These are phyloP conservation scores for Fusarium sp. DNA, from an alignment of 2,329 filamentous ascomycete genomes.

Conservation along the genomic window DNA sequence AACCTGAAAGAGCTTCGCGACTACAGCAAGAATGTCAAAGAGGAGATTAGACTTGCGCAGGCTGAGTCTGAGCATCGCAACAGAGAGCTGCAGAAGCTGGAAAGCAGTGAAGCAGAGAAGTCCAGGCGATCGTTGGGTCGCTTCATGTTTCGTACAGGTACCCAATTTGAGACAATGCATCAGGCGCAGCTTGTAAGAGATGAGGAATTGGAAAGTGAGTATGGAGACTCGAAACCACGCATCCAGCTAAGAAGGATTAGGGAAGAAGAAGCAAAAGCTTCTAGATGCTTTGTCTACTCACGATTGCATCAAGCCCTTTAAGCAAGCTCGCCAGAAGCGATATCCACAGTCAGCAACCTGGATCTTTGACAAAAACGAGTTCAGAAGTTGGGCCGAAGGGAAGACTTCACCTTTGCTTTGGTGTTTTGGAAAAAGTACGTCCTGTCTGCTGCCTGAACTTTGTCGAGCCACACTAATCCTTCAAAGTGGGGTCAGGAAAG, in stretches of 20 bases:
- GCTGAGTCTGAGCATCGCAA: conserved; percentile 41
- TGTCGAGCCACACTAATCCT: accelerated
- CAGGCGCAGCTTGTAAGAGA: accelerated
- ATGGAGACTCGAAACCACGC: accelerated
- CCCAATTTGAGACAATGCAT: accelerated
- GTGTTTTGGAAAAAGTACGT: conserved; percentile 51
- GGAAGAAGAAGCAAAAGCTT: conserved; percentile 39
- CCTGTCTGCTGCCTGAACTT: too few relatives aligned
- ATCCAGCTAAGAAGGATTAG: neutral
- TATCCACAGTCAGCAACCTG: conserved; percentile 45
- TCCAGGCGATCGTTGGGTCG: accelerated
- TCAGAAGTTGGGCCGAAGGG: conserved; percentile 40
- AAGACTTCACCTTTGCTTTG: conserved; percentile 35
- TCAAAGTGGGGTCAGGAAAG: conserved; percentile 48
- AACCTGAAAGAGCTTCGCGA: conserved; percentile 39
- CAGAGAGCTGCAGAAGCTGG: conserved; percentile 30
- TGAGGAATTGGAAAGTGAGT: accelerated
- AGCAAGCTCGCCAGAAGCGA: conserved; percentile 47
- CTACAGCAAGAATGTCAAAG: conserved; percentile 39
- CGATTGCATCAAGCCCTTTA: conserved; percentile 42
- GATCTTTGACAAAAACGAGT: conserved; percentile 45
- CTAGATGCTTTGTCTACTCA: conserved; percentile 47
- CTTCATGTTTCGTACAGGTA: accelerated
- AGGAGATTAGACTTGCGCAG: conserved; percentile 44
- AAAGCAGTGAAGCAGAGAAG: accelerated